A percentile compares a stretch with the other conserved stretches of the same genome.
Conservation (phyloP, 805 yeast species). For the Metschnikowia lochheadii region DNA sequence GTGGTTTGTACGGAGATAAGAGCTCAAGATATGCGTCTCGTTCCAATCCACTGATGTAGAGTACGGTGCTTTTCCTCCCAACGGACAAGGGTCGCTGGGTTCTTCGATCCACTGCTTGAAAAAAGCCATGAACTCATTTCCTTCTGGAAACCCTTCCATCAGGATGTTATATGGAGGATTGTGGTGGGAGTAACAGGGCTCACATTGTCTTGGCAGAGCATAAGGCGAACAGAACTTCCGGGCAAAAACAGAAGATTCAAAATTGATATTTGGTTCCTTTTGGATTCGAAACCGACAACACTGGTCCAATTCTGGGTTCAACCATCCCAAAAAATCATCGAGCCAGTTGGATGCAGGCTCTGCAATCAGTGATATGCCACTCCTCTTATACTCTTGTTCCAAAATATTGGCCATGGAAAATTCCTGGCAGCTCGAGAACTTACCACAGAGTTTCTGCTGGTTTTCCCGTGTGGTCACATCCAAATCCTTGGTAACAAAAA, state of each 20-base stretch:
- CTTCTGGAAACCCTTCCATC: conserved; percentile 82
- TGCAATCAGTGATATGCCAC: conserved; percentile 57
- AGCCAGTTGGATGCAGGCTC: conserved; percentile 92
- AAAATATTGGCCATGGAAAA: conserved; percentile 74
- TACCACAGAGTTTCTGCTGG: conserved; percentile 81
- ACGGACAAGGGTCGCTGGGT: conserved; percentile 84
- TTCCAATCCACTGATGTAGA: conserved; percentile 43
- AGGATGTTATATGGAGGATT: conserved; percentile 60
- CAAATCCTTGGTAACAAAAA: conserved; percentile 69
- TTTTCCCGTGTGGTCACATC: conserved; percentile 56
- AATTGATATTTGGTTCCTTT: conserved; percentile 16
- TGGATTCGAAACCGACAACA: conserved; percentile 68
- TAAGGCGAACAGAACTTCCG: conserved; percentile 60
- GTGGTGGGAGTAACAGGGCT: conserved; percentile 61
- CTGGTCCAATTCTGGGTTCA: conserved; percentile 80
- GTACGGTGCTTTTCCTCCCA: conserved; percentile 95
- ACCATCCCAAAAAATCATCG: conserved; percentile 83
- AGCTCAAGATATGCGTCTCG: conserved; percentile 42
- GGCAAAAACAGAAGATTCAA: not conserved
- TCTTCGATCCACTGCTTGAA: conserved; percentile 81
- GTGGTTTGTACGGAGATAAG: conserved; percentile 79
- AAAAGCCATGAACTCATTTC: conserved; percentile 62
- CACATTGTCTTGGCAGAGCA: conserved; percentile 68
- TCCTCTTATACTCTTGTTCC: conserved; percentile 77
- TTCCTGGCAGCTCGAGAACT: conserved; percentile 79